Evolutionary conservation across 129 eudicot species (phyloP), one percentile per base, ranked within the genome.

Genomic region (Artemisia annua): DNA sequence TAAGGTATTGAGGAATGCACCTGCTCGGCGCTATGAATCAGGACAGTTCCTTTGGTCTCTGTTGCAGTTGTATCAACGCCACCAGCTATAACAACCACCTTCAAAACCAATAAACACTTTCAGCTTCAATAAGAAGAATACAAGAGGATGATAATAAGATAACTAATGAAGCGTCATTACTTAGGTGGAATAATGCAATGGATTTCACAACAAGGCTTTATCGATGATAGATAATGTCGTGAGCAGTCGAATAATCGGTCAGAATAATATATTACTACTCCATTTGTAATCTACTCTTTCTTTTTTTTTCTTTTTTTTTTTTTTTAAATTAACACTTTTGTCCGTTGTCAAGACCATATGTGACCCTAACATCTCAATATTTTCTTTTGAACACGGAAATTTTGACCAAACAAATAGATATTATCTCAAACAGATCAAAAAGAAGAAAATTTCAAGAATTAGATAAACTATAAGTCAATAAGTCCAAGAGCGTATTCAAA

Each of bases 21-120:
- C 98, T 89, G 96, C 44, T 89, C 95, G 66, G 96, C 98, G 80
- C 82, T 93, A 81, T 93, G 96, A 76, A 93, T 93, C 12, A 93
- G 85, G 22, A 93, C 98, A 58, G 98, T 93, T 81, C 98, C 98
- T 80, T 93, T 93, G 72, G 98, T 93, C 86, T 93, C 98, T 12
- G 98, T 93, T 62, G 98, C 96, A 59, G 93, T 82, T n/a, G 98
- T 93, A 81, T 93, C 98, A 65, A 93, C 92, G 56, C 98, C 98
- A 15, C 95, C 85, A 56, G 66, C 98, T 68, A 93, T 86, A 53
- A 93, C 98, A 68, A 89, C 98, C 83, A 93, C 98, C 98, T 93
- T 72, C 65, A 74, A 72, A 57, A 63, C 7, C 55, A 19, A 60
- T 32, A 43, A 53, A 16, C 26, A 66, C 3, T 69, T 69, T 70